Conservation (phyloP, 129 eudicot genomes). For the Pseudognaphalium luteoalbum region DNA sequence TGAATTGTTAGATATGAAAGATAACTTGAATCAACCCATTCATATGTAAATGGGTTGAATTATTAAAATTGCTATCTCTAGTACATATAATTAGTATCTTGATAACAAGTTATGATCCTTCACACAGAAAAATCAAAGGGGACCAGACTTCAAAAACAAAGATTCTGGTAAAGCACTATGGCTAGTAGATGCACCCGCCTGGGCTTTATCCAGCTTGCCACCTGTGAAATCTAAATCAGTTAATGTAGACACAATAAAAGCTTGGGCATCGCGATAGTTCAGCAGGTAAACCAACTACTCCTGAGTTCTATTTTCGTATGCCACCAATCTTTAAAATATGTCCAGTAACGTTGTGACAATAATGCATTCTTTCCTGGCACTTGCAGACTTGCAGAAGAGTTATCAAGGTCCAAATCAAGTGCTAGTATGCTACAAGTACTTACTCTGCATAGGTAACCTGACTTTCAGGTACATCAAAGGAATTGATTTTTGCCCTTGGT, state of each 20-base stretch:
- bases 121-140: conserved; percentile 26
- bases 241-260: conserved; percentile 18
- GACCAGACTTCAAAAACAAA: conserved; percentile 61
- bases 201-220: conserved; percentile 50
- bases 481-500: background rate
- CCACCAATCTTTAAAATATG: background rate
- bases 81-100: background rate
- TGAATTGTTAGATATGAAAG: background rate
- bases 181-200: conserved; percentile 44
- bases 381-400: conserved; percentile 7
- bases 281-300: conserved; percentile 14
- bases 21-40: background rate
- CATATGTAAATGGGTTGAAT: background rate
- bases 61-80: background rate
- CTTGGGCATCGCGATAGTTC: conserved; percentile 12
- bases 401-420: background rate
- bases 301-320: background rate
- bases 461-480: conserved; percentile 12
- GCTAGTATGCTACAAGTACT: background rate
- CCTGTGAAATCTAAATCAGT: conserved; percentile 30
- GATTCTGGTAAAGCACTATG: conserved; percentile 48
- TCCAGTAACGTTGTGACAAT: background rate
- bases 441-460: background rate
- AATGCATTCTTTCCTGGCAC: background rate
- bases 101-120: background rate